Percentiles rank a stretch among this genome's conserved stretches.
phyloP scores from a whole-genome alignment of 1,284 basidiomycete genomes.

The Limonomyces culmigenus region DNA sequence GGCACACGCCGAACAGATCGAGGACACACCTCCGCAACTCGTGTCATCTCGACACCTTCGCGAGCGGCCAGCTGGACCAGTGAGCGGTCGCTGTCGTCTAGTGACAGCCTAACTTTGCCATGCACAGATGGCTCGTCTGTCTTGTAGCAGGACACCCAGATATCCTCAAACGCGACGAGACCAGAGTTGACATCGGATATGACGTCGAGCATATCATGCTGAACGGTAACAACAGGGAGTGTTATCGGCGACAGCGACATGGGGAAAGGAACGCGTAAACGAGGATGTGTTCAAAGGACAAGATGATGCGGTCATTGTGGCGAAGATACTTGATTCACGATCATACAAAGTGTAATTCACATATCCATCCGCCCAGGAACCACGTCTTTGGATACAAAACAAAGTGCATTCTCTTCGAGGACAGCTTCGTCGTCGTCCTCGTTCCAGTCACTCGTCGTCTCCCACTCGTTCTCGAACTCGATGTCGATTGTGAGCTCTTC shows the following conservation, averaged over 20 bases:
- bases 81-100: constrained; percentile 36
- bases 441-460: constrained; percentile 75
- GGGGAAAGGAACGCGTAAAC: background rate
- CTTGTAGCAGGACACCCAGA: constrained; percentile 63
- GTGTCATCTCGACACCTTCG: constrained; percentile 22
- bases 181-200: constrained; percentile 42
- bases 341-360: background rate
- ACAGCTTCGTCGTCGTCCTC: constrained; percentile 73
- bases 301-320: background rate
- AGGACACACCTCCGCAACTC: too few species aligned
- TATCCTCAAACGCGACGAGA: constrained; percentile 34
- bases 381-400: constrained; percentile 30
- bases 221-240: constrained; percentile 42
- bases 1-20: too few species aligned
- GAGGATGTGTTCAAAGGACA: background rate
- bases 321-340: background rate
- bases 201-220: constrained; percentile 40
- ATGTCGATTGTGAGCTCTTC: constrained; percentile 55
- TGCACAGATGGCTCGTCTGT: constrained; percentile 35
- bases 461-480: constrained; percentile 90
- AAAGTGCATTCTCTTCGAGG: constrained; percentile 47
- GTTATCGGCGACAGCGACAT: background rate
- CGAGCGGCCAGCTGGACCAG: constrained; percentile 21
- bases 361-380: constrained; percentile 39
- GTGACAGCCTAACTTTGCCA: constrained; percentile 30